Evolutionary conservation across 805 yeast species (phyloP).

Genomic region (Yarrowia sp.): DNA sequence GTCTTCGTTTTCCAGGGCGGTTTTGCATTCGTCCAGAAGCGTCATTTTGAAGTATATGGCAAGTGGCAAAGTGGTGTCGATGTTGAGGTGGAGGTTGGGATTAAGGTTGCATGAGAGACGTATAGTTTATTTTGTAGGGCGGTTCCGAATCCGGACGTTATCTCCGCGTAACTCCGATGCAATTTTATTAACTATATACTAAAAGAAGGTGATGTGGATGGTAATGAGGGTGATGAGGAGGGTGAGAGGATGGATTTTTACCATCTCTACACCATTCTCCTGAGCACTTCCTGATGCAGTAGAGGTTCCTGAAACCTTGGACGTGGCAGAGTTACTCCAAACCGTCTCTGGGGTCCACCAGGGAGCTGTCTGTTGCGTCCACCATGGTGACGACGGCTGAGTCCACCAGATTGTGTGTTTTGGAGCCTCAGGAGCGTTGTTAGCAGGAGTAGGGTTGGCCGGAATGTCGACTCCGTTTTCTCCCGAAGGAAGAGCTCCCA

Average conservation of each 20-base stretch:
- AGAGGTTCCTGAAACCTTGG: neutral
- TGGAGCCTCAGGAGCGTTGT: neutral
- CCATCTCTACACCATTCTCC: neutral
- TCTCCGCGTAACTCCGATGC: neutral
- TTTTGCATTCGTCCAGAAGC: slow-evolving; percentile 14
- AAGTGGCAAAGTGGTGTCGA: too few relatives aligned
- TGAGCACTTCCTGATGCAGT: neutral
- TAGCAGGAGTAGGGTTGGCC: neutral
- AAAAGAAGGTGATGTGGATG: neutral
- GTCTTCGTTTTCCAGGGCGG: slow-evolving; percentile 11
- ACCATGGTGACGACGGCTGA: slow-evolving; percentile 10
- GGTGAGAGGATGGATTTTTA: neutral
- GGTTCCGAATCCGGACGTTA: neutral
- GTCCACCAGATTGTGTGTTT: slow-evolving; percentile 21
- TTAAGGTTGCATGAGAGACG: neutral
- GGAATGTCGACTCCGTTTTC: neutral
- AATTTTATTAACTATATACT: neutral
- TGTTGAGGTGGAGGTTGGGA: too few relatives aligned
- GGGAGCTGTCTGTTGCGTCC: slow-evolving; percentile 14
- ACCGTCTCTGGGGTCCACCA: slow-evolving; percentile 27
- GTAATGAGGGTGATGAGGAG: neutral
- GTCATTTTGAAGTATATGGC: neutral
- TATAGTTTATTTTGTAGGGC: neutral
- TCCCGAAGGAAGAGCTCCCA: slow-evolving; percentile 7
- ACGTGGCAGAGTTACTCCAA: neutral